Conservation (phyloP, 2,329 filamentous ascomycete genomes). For the Verticillium alfalfae region DNA sequence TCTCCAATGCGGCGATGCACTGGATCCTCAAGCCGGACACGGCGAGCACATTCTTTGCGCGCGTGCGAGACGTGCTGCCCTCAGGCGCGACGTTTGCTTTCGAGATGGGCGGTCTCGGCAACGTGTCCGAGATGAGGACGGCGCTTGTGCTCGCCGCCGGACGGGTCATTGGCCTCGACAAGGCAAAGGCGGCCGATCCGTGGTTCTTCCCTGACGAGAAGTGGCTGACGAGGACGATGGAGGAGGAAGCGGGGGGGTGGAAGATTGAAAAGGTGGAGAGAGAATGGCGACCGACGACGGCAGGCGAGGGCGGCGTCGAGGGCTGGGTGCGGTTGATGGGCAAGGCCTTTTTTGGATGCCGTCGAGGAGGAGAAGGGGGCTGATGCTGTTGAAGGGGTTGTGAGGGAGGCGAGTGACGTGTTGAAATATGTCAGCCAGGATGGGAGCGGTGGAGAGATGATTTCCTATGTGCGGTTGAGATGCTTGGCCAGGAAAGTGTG, state of each 20-base stretch:
- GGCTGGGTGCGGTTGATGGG: conserved; percentile 65
- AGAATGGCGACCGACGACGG: conserved; percentile 59
- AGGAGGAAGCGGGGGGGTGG: conserved; percentile 40
- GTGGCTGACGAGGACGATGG: conserved; percentile 43
- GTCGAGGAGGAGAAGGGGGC: conserved; percentile 36
- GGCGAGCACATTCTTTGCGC: conserved; percentile 44
- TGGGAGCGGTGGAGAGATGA: conserved; percentile 50
- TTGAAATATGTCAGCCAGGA: conserved; percentile 49
- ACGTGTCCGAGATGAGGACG: conserved; percentile 57
- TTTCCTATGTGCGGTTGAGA: conserved; percentile 50
- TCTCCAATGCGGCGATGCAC: conserved; percentile 63
- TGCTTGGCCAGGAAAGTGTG: conserved; percentile 35
- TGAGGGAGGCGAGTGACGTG: conserved; percentile 48
- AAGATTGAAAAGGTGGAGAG: conserved; percentile 48
- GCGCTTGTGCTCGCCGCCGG: conserved; percentile 50
- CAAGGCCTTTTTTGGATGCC: conserved; percentile 51
- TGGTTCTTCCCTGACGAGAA: conserved; percentile 68
- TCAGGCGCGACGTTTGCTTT: conserved; percentile 57
- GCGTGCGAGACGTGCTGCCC: conserved; percentile 43
- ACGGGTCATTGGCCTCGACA: conserved; percentile 43
- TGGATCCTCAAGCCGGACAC: conserved; percentile 51
- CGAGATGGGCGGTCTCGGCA: conserved; percentile 68
- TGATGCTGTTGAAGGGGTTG: conserved; percentile 36
- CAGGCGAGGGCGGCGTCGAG: conserved; percentile 53
- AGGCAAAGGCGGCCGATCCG: conserved; percentile 46